Base-by-base conservation (phyloP, 1,284 basidiomycete species). In the Moesziomyces antarcticus region DNA sequence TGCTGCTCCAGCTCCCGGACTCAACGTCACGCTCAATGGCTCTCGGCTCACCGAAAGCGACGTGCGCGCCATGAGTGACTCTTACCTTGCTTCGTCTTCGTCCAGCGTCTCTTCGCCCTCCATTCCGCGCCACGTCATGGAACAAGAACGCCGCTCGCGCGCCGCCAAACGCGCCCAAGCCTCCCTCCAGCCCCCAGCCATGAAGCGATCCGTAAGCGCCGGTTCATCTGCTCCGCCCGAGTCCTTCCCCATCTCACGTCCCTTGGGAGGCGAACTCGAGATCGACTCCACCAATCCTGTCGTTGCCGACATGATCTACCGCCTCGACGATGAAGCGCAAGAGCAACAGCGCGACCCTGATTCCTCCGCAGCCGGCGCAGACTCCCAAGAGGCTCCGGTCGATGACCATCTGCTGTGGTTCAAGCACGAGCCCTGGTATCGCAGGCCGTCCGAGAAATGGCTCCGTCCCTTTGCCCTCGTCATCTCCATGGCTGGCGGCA, bases 391-490 rank as follows among this genome's bases (percentile, higher is more conserved):
- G 25, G 41, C 50, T 4, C 45, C 52, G 9, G 35, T 69, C 5
- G 73, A 80, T 27, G 68, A 75, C 9, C 77, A 79, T 18, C 59
- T 80, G 10, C 41, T 53, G 13, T 79, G 78, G 79, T 68, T 77
- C 54, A 64, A 67, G 9, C 57, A 56, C 8, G 25, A 64, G 41
- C 80, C 80, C 2, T 81, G 79, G 79, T 81, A 76, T 42, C 64
- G 67, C 11, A 72, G 60, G 10, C 81, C 81, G 0, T 70, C 73
- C 2, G 74, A 77, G 30, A 56, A 72, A 40, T 82, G 79, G 78
- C 56, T 83, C 8, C 50, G 75, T 25, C 81, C 79, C 0, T 61
- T 82, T 33, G 67, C 73, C 16, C 57, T 83, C 10, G 41, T 81
- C 25, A 72, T 82, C 43, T 58, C 80, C 20, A 51, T 78, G 37